Conservation (phyloP, 78 protist genomes). For the Cavenderia fasciculata region DNA sequence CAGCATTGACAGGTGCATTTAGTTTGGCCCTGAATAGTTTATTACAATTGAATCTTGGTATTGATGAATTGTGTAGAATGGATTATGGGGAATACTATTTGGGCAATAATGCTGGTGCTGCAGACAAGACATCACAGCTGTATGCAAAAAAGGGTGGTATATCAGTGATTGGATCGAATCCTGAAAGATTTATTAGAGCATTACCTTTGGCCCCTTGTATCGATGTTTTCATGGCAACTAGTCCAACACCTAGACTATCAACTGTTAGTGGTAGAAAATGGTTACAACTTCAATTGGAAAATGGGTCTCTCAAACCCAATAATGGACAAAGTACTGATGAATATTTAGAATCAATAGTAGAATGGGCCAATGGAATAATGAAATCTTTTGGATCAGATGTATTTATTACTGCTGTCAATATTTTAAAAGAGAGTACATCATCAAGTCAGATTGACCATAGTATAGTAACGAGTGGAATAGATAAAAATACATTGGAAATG, state of each 20-base stretch:
- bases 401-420: not conserved
- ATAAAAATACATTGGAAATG: too few species aligned
- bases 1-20: slow-evolving; percentile 68
- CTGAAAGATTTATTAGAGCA: slow-evolving; percentile 27
- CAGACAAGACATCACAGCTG: slow-evolving; percentile 55
- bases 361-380: slow-evolving; percentile 49
- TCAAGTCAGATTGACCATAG: too few species aligned
- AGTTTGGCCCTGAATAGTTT: not conserved
- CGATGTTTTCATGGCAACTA: not conserved
- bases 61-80: slow-evolving; percentile 28
- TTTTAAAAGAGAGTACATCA: not conserved
- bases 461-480: not conserved
- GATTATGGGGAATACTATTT: slow-evolving; percentile 72
- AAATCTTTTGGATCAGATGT: slow-evolving; percentile 40
- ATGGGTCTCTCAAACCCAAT: not conserved
- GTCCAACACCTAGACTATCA: slow-evolving; percentile 32
- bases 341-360: not conserved
- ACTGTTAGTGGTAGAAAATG: slow-evolving; percentile 1
- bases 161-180: slow-evolving; percentile 36
- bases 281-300: not conserved
- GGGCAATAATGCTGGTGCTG: slow-evolving; percentile 74
- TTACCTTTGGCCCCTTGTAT: slow-evolving; percentile 10
- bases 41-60: slow-evolving; percentile 3
- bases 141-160: slow-evolving; percentile 32
- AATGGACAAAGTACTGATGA: too few species aligned